Evolutionary conservation across 345 rosid genomes (phyloP), one percentile per base, ranked within the genome.

Genomic region (Euphorbia lathyris): DNA sequence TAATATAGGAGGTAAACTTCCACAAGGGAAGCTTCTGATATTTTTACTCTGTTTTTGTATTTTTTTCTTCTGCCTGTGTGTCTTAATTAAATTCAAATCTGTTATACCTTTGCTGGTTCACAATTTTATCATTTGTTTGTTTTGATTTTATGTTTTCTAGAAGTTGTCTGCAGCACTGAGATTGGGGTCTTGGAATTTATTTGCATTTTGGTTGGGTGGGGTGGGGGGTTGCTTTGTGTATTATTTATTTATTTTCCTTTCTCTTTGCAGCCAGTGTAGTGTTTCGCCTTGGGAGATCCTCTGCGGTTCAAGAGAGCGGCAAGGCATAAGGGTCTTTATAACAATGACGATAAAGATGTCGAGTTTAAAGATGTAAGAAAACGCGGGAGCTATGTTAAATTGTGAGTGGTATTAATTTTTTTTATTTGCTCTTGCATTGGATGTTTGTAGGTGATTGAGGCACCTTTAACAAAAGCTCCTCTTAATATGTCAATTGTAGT

Each of bases 321-420:
- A 43, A 95, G 89, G 23, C 82, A 83, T 67, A 87, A 85, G 76
- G 93, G 86, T 80, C 81, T 92, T 65, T 90, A 79, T 79, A 90
- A 88, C 78, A 66, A 88, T 47, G 87, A 90, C 76, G 94, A 88
- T 72, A 87, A 83, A 78, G 86, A 82, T 71, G 80, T 92, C 61
- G 95, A 88, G 52, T 88, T 92, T 69, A 92, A 80, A 75, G 84
- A 86, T 69, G 96, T 92, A 78, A 70, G 83, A 22, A 22, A 42
- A 27, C 8, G 10, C 1, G 13, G 4, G 4, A 59, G 59, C n/a
- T 27, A 12, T 63, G 13, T 59, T 14, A 27, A 20, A 12, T 11
- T 63, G 42, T 3, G 3, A 13, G 9, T 19, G 13, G 7, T n/a
- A 27, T 3, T 69, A 43, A 30, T 19, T 63, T 30, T 29, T 34